Conservation (phyloP, 345 rosid genomes). For the Durio zibethinus region DNA sequence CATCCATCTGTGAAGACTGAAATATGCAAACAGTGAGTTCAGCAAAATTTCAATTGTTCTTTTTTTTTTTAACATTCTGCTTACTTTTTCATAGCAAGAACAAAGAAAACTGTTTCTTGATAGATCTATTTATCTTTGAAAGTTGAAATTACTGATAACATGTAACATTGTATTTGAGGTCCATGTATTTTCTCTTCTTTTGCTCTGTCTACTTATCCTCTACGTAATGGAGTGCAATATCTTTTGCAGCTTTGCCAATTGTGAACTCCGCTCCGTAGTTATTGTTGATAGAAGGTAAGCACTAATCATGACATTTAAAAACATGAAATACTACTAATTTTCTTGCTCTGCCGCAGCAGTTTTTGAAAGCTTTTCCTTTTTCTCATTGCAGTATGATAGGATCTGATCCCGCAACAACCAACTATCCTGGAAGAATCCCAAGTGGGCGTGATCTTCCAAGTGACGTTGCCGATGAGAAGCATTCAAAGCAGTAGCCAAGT, state of each 20-base stretch:
- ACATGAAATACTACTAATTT: background rate
- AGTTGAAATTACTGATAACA: background rate
- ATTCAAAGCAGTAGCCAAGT: background rate
- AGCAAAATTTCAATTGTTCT: background rate
- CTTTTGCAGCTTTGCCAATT: conserved; percentile 59
- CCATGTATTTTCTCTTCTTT: background rate
- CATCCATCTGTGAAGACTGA: conserved; percentile 48
- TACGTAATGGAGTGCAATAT: background rate
- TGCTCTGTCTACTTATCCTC: too few species aligned
- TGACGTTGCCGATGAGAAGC: conserved; percentile 38
- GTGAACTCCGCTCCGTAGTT: conserved; percentile 72
- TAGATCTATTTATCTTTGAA: conserved; percentile 1
- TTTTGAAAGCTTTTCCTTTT: background rate
- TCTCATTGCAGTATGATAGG: conserved; percentile 39
- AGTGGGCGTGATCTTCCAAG: conserved; percentile 54
- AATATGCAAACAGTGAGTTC: conserved; percentile 55
- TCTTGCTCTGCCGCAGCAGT: background rate
- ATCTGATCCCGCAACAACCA: conserved; percentile 41
- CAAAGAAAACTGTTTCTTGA: background rate
- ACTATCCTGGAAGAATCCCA: conserved; percentile 57
- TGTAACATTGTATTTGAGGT: background rate
- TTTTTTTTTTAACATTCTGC: background rate
- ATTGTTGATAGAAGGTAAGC: conserved; percentile 57
- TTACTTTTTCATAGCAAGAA: background rate
- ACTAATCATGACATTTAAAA: background rate